phyloP scores from a whole-genome alignment of 192 early-diverging fungal species.

The Rhizoclosmatium sp. region DNA sequence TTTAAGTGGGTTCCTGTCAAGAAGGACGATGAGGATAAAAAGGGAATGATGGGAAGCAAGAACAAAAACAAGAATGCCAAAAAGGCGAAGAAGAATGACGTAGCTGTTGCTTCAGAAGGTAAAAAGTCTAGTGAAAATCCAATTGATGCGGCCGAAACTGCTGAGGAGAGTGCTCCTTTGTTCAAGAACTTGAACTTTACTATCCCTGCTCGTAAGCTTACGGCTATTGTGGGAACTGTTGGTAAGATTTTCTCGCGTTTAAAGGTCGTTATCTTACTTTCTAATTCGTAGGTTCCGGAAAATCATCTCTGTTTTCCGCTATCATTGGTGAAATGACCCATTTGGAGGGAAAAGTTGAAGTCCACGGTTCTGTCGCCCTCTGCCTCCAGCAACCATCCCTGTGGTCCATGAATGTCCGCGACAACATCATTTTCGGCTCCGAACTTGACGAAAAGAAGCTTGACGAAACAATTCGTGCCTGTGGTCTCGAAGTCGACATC shows the following conservation, averaged over 20 bases:
- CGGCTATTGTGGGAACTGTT: slow-evolving; percentile 78
- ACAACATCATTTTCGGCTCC: slow-evolving; percentile 72
- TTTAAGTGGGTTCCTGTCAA: slow-evolving; percentile 61
- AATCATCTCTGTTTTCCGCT: slow-evolving; percentile 76
- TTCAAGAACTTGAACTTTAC: slow-evolving; percentile 13
- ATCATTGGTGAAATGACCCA: slow-evolving; percentile 80
- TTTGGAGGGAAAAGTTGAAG: not conserved
- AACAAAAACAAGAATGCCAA: not conserved
- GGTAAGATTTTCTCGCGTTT: slow-evolving; percentile 65
- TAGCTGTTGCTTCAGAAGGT: slow-evolving; percentile 41
- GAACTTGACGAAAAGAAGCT: slow-evolving; percentile 28
- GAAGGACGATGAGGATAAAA: slow-evolving; percentile 7
- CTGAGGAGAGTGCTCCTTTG: slow-evolving; percentile 1
- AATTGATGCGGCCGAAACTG: not conserved
- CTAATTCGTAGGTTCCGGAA: slow-evolving; percentile 60
- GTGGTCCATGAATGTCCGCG: too few species aligned
- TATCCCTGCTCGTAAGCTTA: slow-evolving; percentile 73
- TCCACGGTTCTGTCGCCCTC: slow-evolving; percentile 1
- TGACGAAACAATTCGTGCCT: slow-evolving; percentile 7
- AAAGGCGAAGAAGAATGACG: not conserved
- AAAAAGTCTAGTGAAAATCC: slow-evolving; percentile 38
- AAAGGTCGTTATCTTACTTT: not conserved
- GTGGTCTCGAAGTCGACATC: too few species aligned
- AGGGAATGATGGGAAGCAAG: not conserved
- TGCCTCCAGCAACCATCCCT: not conserved